Evolutionary conservation across 192 early-diverging fungal species (phyloP).

Genomic region (Cladochytrium replicatum): DNA sequence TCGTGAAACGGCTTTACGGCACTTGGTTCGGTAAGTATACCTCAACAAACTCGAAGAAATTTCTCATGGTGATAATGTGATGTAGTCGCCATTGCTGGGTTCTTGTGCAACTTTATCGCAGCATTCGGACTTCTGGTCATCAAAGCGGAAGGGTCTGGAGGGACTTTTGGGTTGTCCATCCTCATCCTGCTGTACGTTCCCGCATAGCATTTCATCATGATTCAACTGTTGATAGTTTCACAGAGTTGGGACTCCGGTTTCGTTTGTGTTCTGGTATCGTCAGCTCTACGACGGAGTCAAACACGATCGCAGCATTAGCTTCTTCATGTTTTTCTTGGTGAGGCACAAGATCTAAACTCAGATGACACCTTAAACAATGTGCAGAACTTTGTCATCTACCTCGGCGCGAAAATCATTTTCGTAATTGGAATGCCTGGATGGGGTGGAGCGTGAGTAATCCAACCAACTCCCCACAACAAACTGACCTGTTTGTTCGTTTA

Average conservation of each 20-base stretch:
- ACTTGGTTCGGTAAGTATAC: constrained; percentile 19
- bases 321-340: constrained; percentile 34
- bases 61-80: too few species aligned
- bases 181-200: constrained; percentile 24
- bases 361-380: too few species aligned
- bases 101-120: constrained; percentile 21
- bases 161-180: constrained; percentile 27
- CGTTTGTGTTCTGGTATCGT: constrained; percentile 17
- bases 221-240: too few species aligned
- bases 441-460: constrained; percentile 15
- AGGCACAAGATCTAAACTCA: too few species aligned
- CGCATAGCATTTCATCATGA: too few species aligned
- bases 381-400: constrained; percentile 24
- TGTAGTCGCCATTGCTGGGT: constrained; percentile 17
- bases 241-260: constrained; percentile 28
- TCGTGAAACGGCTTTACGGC: constrained; percentile 28
- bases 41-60: too few species aligned
- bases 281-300: constrained; percentile 31
- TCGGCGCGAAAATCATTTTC: constrained; percentile 15
- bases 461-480: too few species aligned
- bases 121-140: constrained; percentile 23
- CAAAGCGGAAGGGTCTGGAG: constrained; percentile 22
- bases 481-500: too few species aligned
- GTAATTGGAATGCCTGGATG: constrained; percentile 27
- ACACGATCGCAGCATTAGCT: constrained; percentile 13